Evolutionary conservation across 1,284 basidiomycete species (phyloP).

Genomic region (Sporisorium scitamineum): DNA sequence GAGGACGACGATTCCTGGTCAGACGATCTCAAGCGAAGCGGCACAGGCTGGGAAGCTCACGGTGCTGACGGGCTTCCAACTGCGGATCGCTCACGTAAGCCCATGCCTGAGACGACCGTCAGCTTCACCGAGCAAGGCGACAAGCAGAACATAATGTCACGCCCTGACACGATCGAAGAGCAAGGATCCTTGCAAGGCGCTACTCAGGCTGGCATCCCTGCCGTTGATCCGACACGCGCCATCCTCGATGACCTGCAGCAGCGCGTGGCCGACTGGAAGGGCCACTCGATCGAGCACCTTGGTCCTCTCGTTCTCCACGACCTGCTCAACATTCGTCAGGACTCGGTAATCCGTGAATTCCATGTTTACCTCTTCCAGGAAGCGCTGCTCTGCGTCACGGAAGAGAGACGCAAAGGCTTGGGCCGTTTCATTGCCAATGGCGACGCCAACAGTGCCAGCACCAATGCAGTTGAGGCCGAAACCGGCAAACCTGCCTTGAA

Average conservation of each 20-base stretch:
- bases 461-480: constrained; percentile 8
- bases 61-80: background rate
- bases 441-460: constrained; percentile 64
- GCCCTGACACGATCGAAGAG: constrained; percentile 30
- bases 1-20: constrained; percentile 48
- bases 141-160: constrained; percentile 36
- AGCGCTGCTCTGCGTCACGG: constrained; percentile 93
- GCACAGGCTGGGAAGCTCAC: constrained; percentile 20
- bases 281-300: constrained; percentile 83
- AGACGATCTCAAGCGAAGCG: constrained; percentile 58
- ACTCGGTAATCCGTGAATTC: constrained; percentile 86
- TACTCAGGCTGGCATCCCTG: constrained; percentile 47
- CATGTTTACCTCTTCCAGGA: constrained; percentile 96
- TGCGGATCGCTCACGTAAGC: constrained; percentile 17
- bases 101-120: constrained; percentile 30
- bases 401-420: constrained; percentile 84
- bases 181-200: constrained; percentile 53
- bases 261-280: constrained; percentile 93
- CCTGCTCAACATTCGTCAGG: constrained; percentile 85
- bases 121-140: constrained; percentile 38
- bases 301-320: constrained; percentile 92
- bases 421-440: constrained; percentile 78
- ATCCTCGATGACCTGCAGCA: constrained; percentile 87
- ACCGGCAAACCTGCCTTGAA: constrained; percentile 79
- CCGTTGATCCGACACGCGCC: constrained; percentile 74